Percentiles rank a stretch among this genome's conserved stretches.
Conservation (phyloP, 177 flowering plant genomes). For the Tripterygium wilfordii region DNA sequence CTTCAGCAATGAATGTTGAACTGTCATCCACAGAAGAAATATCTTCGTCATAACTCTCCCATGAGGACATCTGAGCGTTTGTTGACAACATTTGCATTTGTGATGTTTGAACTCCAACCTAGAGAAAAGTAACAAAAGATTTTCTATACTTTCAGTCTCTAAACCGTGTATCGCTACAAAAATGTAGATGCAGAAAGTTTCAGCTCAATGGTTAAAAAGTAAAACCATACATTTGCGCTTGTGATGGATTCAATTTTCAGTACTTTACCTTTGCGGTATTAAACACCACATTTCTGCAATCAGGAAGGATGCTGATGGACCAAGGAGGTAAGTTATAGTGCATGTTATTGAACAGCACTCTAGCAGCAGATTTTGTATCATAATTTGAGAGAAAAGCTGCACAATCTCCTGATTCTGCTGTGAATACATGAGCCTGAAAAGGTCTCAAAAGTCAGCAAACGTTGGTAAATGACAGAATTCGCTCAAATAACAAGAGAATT, state of each 20-base stretch:
- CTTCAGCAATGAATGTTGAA: constrained; percentile 34
- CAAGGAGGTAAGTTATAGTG: constrained; percentile 82
- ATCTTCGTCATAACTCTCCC: constrained; percentile 68
- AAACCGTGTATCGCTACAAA: too few species aligned
- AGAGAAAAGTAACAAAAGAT: constrained; percentile 5
- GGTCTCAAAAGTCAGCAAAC: constrained; percentile 4
- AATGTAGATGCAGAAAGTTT: too few species aligned
- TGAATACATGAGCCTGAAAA: constrained; percentile 62
- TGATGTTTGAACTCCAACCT: constrained; percentile 79
- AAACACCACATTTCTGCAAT: constrained; percentile 64
- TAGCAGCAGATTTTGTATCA: constrained; percentile 45
- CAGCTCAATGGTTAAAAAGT: too few species aligned
- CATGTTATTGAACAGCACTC: constrained; percentile 71
- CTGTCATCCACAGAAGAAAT: constrained; percentile 42
- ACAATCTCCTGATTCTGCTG: constrained; percentile 57
- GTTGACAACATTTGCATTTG: constrained; percentile 56
- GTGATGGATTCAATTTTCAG: too few species aligned
- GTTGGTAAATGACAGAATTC: constrained; percentile 8
- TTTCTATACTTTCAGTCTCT: too few species aligned
- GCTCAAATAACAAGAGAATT: background rate
- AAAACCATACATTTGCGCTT: too few species aligned
- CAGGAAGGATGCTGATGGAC: constrained; percentile 91
- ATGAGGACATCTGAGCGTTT: constrained; percentile 30
- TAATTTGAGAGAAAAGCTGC: constrained; percentile 72
- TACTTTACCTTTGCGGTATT: constrained; percentile 76